Conservation (phyloP, 177 flowering plant genomes). For the Telopea speciosissima region DNA sequence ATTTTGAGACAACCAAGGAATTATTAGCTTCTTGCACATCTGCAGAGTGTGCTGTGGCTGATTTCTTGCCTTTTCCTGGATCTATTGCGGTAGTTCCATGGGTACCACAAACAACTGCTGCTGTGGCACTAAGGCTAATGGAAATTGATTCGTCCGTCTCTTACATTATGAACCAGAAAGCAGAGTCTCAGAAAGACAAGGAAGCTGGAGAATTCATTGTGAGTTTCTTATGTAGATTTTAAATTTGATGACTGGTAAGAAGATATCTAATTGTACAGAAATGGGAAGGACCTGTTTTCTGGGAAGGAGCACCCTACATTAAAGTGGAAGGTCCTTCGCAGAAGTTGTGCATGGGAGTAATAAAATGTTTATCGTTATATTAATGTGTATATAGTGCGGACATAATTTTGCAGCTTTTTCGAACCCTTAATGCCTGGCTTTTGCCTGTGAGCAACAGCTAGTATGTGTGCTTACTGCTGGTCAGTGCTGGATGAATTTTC, state of each 20-base stretch:
- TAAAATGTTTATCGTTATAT: too few relatives aligned
- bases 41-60: constrained; percentile 17
- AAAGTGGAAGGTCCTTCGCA: neutral
- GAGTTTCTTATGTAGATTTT: constrained; percentile 17
- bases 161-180: constrained; percentile 47
- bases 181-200: constrained; percentile 38
- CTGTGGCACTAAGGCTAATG: constrained; percentile 72
- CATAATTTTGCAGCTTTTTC: too few relatives aligned
- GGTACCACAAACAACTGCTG: constrained; percentile 80
- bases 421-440: neutral
- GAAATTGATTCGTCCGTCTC: constrained; percentile 67
- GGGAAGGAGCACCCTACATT: neutral
- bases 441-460: neutral
- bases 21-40: constrained; percentile 32
- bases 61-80: constrained; percentile 16
- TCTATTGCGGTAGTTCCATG: constrained; percentile 59
- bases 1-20: constrained; percentile 63
- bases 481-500: neutral
- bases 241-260: neutral
- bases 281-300: neutral
- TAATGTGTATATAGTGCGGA: too few relatives aligned
- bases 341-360: neutral
- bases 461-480: neutral
- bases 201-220: constrained; percentile 40
- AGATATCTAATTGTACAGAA: neutral